phyloP scores from a whole-genome alignment of 768 basidiomycete genomes.

The Naganishia onofrii region DNA sequence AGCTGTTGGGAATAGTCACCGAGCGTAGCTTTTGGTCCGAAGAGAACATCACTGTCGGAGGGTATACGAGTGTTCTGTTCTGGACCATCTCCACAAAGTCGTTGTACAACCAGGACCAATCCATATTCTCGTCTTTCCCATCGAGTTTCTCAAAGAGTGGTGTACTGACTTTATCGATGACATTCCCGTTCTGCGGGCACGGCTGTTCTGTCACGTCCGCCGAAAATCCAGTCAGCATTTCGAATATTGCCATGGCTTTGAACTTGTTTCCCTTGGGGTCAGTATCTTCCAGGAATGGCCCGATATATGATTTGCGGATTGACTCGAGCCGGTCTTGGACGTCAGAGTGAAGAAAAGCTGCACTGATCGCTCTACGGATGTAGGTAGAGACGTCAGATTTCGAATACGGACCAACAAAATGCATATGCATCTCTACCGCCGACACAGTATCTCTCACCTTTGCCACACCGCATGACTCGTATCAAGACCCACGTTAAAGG shows the following conservation, averaged over 20 bases:
- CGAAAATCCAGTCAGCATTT: constrained; percentile 15
- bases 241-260: constrained; percentile 11
- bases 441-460: constrained; percentile 2
- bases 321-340: not conserved
- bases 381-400: too few relatives aligned
- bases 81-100: not conserved
- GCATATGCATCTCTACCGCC: too few relatives aligned
- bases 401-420: too few relatives aligned
- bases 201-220: not conserved
- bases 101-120: not conserved
- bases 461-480: not conserved
- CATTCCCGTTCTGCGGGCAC: too few relatives aligned
- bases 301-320: not conserved
- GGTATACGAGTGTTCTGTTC: not conserved
- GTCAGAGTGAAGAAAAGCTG: not conserved
- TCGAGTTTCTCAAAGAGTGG: not conserved
- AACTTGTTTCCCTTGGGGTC: constrained; percentile 11
- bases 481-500: not conserved
- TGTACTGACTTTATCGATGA: too few relatives aligned
- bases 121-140: not conserved
- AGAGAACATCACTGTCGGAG: not conserved
- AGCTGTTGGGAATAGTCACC: not conserved
- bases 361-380: not conserved
- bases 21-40: not conserved
- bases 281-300: not conserved